Evolutionary conservation across 129 eudicot species (phyloP).

Genomic region (Sambucus nigra): DNA sequence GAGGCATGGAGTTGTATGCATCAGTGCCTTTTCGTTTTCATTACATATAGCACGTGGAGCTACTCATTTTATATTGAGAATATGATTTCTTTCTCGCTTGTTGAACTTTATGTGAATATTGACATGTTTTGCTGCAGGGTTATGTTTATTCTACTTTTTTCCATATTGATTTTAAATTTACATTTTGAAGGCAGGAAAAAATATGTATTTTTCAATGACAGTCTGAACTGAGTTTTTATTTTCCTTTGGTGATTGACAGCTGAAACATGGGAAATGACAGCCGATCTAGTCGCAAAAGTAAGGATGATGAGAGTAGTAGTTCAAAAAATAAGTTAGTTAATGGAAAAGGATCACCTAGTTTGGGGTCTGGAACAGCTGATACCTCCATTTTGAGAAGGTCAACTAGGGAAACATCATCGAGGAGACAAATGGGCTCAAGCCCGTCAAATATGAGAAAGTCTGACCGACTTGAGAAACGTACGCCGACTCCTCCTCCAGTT

Average conservation of each 20-base stretch:
- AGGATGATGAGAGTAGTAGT: conserved; percentile 27
- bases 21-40: no score
- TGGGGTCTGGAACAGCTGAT: conserved; percentile 20
- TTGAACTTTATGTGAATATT: not conserved
- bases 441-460: conserved; percentile 44
- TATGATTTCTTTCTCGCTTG: no score
- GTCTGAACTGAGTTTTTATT: not conserved
- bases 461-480: conserved; percentile 38
- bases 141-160: not conserved
- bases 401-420: conserved; percentile 33
- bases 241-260: conserved; percentile 9
- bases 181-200: not conserved
- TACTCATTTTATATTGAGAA: no score
- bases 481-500: conserved; percentile 18
- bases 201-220: not conserved
- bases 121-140: not conserved
- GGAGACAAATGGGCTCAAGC: conserved; percentile 23
- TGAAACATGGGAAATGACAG: conserved; percentile 37
- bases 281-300: conserved; percentile 25
- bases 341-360: conserved; percentile 17
- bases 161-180: not conserved
- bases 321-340: conserved; percentile 20
- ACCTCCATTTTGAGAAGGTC: conserved; percentile 34
- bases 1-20: no score
- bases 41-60: no score